Base-by-base conservation (phyloP, 2,329 filamentous ascomycete genomes). In the Fusarium sarcochroum region DNA sequence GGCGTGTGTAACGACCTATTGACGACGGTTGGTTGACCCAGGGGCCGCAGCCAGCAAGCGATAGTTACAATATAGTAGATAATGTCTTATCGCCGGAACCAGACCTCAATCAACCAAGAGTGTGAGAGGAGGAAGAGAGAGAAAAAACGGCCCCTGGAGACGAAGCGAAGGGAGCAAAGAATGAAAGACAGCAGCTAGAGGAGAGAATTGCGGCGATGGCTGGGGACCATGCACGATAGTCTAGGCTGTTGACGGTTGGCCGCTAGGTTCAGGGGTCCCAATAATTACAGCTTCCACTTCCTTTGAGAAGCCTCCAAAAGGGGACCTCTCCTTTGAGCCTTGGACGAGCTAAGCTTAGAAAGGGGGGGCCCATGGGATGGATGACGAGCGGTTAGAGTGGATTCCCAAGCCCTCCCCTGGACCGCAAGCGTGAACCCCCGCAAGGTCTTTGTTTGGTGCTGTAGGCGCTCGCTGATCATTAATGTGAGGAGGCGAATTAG, bases 151-250 rank as follows among this genome's bases (percentile, higher is more conserved):
- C 66, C 66, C 66, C 66, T 37, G 38, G 37, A 56, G 41, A 51
- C 49, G 46, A 67, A 69, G 63, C 50, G 66, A 70, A 59, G 63
- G 49, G 53, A 69, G 58, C 42, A 49, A 48, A 66, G 53, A 52
- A 63, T 53, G 46, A 55, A 66, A 48, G 55, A 38, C 21, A 47
- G 54, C 25, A 55, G 51, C 63, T 30, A 60, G 62, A 65, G 53
- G 58, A 35, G 59, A 68, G 59, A 68, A 68, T 41, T 41, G 41
- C 30, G 47, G 54, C 57, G 34, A 70, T 70, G 66, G 66, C 66
- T 69, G 66, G 66, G 66, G 49, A 23, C 66, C 62, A 63, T 69
- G 66, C 62, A 62, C 63, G 21, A 63, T 68, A 58, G 61, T 51
- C 52, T 47, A 51, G 37, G 52, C 61, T 46, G 49, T 60, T 41